Conservation (phyloP, 345 rosid species). For the Brassica incana region DNA sequence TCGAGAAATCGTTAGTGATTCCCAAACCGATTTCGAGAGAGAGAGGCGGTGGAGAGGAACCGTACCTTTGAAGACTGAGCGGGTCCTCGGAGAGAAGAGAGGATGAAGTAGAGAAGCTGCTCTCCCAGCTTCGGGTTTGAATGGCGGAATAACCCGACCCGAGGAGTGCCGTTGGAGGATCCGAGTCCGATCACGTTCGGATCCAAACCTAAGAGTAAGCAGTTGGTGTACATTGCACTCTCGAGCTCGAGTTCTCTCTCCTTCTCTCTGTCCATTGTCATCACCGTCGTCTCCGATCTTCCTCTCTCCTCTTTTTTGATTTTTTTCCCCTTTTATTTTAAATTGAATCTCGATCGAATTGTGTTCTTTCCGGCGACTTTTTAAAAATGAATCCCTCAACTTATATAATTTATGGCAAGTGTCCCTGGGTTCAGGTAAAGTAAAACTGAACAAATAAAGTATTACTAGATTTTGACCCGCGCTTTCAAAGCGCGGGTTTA, state of each 20-base stretch:
- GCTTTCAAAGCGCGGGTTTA: too few species aligned
- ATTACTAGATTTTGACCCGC: too few species aligned
- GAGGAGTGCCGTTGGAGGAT: slow-evolving; percentile 72
- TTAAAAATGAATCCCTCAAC: slow-evolving; percentile 27
- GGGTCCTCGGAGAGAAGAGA: slow-evolving; percentile 98
- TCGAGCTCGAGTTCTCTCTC: slow-evolving; percentile 98
- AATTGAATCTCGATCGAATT: slow-evolving; percentile 45
- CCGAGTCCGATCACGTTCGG: slow-evolving; percentile 86
- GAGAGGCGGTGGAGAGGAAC: slow-evolving; percentile 19
- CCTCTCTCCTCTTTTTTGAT: slow-evolving; percentile 3
- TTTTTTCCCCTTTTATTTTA: neutral
- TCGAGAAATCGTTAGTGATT: slow-evolving; percentile 34
- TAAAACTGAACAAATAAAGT: too few species aligned
- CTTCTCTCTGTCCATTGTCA: slow-evolving; percentile 99
- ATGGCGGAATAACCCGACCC: slow-evolving; percentile 96
- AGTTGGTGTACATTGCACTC: slow-evolving; percentile 99
- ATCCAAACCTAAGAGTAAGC: slow-evolving; percentile 92
- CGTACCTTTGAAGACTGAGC: slow-evolving; percentile 86
- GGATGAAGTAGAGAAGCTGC: slow-evolving; percentile 97
- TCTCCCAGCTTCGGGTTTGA: slow-evolving; percentile 99
- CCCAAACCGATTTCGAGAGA: slow-evolving; percentile 7
- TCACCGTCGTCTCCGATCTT: slow-evolving; percentile 47
- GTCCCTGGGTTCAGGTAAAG: too few species aligned
- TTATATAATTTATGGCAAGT: neutral
- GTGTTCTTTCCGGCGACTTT: slow-evolving; percentile 38